Evolutionary conservation across 371 early-diverging fungal genomes (phyloP), one percentile per base, ranked within the genome.

Genomic region (Haplosporangium sp.): DNA sequence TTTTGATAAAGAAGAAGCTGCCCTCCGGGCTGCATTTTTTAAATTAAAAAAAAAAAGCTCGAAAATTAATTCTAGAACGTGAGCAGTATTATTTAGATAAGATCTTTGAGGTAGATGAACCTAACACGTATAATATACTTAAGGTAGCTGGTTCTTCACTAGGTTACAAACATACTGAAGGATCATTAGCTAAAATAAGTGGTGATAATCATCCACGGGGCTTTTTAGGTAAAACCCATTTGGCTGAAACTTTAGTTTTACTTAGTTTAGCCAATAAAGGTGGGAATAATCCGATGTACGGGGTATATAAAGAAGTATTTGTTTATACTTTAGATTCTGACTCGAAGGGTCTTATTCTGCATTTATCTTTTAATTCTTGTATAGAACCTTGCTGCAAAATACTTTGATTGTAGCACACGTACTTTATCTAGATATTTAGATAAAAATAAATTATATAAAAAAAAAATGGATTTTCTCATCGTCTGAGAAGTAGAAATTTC

Each of bases 41-140:
- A n/a, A n/a, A n/a, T n/a, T n/a, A n/a, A n/a, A n/a, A n/a, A 62
- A 34, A 8, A 48, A 50, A 62, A 35, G 47, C 62, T 3, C 17
- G 15, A 17, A 62, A 62, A 48, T 37, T 62, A 8, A 20, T 62
- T 48, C 7, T 62, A 13, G 20, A 48, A 47, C 17, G 34, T 13
- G 63, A 48, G 37, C 63, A 48, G n/a, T 4, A 20, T 62, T 62
- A 62, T 27, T 27, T 56, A 19, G 27, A 56, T 56, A 27, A 6
- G 10, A 8, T 56, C 20, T 62, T 20, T 63, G 55, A 19, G 8
- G 37, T 1, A 15, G 13, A 20, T 56, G 10, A 6, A 34, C 57
- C 59, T 62, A 53, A 67, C 58, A 58, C 56, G 61, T 56, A 56
- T 35, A 56, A 56, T 56, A 56, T 56, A 56, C 17, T 56, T 13